These are phyloP conservation scores for Glycine tomentella DNA, from an alignment of 306 rosid species.

Conservation along the genomic window DNA sequence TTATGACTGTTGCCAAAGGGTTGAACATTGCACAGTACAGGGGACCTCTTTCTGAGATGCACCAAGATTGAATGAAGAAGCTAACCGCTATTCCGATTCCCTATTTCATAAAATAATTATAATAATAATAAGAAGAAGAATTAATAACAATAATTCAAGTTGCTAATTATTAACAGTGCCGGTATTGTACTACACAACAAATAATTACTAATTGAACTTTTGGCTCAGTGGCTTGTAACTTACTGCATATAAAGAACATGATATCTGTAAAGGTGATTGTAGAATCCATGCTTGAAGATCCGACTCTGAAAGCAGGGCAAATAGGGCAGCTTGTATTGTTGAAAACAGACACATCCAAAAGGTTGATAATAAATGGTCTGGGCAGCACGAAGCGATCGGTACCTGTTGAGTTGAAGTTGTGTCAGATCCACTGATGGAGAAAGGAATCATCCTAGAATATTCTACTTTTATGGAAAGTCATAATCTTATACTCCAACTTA, in stretches of 20 bases:
- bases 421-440: constrained; percentile 10
- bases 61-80: constrained; percentile 70
- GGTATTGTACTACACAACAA: background rate
- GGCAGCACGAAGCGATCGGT: constrained; percentile 66
- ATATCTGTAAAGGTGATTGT: constrained; percentile 55
- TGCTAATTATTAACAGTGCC: too few species aligned
- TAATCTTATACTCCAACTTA: background rate
- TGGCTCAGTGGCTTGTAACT: constrained; percentile 32
- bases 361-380: constrained; percentile 64
- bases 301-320: constrained; percentile 55
- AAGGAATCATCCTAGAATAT: constrained; percentile 1
- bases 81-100: constrained; percentile 69
- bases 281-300: constrained; percentile 57
- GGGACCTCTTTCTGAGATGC: constrained; percentile 72
- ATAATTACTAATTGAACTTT: background rate
- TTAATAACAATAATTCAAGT: background rate
- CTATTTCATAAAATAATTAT: constrained; percentile 47
- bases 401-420: constrained; percentile 53
- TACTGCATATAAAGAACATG: constrained; percentile 73
- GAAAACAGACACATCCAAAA: constrained; percentile 74
- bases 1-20: constrained; percentile 71
- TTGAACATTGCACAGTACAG: constrained; percentile 74
- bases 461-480: background rate
- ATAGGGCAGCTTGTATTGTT: constrained; percentile 54
- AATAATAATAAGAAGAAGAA: background rate